Evolutionary conservation across 2,329 filamentous ascomycete genomes (phyloP), one percentile per base, ranked within the genome.

Genomic region (Cytospora piceae): DNA sequence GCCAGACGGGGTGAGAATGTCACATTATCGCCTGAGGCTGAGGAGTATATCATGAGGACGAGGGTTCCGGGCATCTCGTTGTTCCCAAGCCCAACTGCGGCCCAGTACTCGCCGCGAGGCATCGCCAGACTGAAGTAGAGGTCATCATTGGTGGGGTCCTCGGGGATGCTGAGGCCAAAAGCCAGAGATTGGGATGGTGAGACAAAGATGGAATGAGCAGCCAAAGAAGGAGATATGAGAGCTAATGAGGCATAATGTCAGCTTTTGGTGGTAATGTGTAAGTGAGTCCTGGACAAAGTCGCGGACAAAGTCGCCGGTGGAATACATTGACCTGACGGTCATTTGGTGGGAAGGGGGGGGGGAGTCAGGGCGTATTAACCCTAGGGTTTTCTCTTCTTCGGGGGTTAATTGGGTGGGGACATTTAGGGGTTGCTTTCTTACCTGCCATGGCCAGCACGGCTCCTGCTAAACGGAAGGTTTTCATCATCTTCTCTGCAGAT

Each of bases 1-100:
- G 80, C 77, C 37, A 83, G 72, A 59, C 86, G 84, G 2, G 85
- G 83, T 31, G 83, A 87, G 64, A 88, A 78, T 31, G 84, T 87
- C 64, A 87, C 79, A 68, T 83, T 83, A 61, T 79, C 74, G 61
- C 77, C 79, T 7, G 76, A 76, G 5, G 74, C 72, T 64, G 81
- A 81, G 55, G 78, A 75, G 75, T 88, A 87, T n/a, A 82, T 75
- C 71, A 87, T 79, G 54, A 87, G 79, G 65, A 85, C 82, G 29
- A 87, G 77, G 9, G 84, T 77, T 58, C 82, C 79, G 3, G 77
- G 74, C 81, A 86, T 86, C 70, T 81, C 79, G 56, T 79, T 70
- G 64, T 77, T 79, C 55, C 85, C 86, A 46, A 87, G 78, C 42
- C 86, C 86, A 52, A 88, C 73, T 65, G 82, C 83, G 52, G 80